Evolutionary conservation across 805 yeast genomes (phyloP).

Genomic region (Sugiyamaella qingdaonensis): DNA sequence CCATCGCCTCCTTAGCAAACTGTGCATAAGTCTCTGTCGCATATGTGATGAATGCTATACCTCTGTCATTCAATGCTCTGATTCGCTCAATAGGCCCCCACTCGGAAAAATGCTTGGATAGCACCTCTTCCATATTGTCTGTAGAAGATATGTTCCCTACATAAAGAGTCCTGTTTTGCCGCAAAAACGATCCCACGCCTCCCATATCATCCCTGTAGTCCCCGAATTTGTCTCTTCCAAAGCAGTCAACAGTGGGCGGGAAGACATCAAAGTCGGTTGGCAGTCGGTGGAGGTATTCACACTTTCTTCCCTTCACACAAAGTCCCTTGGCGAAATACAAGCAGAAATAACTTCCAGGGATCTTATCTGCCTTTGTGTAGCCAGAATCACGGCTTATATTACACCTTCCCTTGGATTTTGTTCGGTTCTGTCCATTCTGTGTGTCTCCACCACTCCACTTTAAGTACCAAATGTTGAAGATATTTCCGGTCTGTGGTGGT

Average conservation of each 20-base stretch:
- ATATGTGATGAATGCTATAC: slow-evolving; percentile 76
- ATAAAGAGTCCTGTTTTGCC: slow-evolving; percentile 68
- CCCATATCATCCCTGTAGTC: slow-evolving; percentile 89
- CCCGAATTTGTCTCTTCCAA: slow-evolving; percentile 83
- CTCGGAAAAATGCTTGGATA: slow-evolving; percentile 54
- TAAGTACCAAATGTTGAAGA: slow-evolving; percentile 82
- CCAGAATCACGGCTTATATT: slow-evolving; percentile 66
- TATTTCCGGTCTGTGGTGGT: slow-evolving; percentile 77
- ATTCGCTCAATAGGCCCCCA: slow-evolving; percentile 74
- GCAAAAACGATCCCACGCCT: slow-evolving; percentile 80
- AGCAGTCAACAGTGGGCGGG: slow-evolving; percentile 73
- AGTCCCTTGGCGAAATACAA: slow-evolving; percentile 85
- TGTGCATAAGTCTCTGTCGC: slow-evolving; percentile 72
- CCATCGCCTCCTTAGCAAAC: slow-evolving; percentile 94
- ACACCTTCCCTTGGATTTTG: slow-evolving; percentile 55
- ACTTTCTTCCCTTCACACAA: slow-evolving; percentile 72
- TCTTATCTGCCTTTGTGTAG: slow-evolving; percentile 60
- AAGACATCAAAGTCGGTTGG: slow-evolving; percentile 59
- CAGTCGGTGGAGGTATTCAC: slow-evolving; percentile 72
- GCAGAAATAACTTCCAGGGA: slow-evolving; percentile 54
- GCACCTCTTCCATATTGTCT: slow-evolving; percentile 39
- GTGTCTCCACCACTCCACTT: slow-evolving; percentile 76
- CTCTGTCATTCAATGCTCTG: slow-evolving; percentile 54
- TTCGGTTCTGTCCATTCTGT: slow-evolving; percentile 36
- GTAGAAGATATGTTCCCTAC: slow-evolving; percentile 49